Percentiles rank a stretch among this genome's conserved stretches.
Conservation (phyloP, 83 land plant species). For the Thuja plicata region DNA sequence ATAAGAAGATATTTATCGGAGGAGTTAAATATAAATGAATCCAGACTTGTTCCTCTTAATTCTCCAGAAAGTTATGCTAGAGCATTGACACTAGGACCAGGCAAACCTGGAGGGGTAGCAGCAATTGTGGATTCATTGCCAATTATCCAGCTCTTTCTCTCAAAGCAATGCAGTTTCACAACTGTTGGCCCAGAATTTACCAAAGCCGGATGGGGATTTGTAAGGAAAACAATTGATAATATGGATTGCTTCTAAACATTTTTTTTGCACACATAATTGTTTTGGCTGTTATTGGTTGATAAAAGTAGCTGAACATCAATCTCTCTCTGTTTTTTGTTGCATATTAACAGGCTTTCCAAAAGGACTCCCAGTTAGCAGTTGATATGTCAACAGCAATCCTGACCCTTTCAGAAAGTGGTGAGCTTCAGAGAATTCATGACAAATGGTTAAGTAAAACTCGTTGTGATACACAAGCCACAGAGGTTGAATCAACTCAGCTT, state of each 20-base stretch:
- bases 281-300: background rate
- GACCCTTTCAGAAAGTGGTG: conserved; percentile 53
- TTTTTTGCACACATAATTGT: background rate
- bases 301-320: background rate
- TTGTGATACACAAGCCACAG: conserved; percentile 33
- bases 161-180: conserved; percentile 50
- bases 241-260: background rate
- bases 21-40: conserved; percentile 32
- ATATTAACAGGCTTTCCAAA: conserved; percentile 49
- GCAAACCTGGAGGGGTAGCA: conserved; percentile 49
- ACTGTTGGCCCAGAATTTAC: conserved; percentile 68
- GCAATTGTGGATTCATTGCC: conserved; percentile 82
- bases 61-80: conserved; percentile 39
- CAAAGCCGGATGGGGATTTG: conserved; percentile 89
- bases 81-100: conserved; percentile 26
- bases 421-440: conserved; percentile 60
- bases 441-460: conserved; percentile 37
- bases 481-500: conserved; percentile 36
- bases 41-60: conserved; percentile 45
- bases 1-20: too few relatives aligned
- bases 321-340: background rate
- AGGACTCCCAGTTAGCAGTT: conserved; percentile 54
- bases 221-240: conserved; percentile 32
- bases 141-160: conserved; percentile 59
- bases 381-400: conserved; percentile 71